Base-by-base conservation (phyloP, 2,329 filamentous ascomycete genomes). In the Xylaria sp. region DNA sequence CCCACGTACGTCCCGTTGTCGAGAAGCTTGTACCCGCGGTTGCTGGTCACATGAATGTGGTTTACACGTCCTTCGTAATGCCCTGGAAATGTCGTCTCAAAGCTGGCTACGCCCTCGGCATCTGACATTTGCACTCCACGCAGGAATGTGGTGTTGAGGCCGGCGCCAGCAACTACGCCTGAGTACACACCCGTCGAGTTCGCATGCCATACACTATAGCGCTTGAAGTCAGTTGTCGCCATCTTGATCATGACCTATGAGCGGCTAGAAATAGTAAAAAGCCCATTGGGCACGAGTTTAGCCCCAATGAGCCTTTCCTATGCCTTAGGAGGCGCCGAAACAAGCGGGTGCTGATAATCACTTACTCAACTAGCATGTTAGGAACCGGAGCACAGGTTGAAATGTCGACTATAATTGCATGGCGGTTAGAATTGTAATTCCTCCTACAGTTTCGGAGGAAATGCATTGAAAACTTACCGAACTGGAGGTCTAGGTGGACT, bases 1-100 rank as follows among this genome's bases (percentile, higher is more conserved):
- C 82, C 84, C 62, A 85, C 79, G 63, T 76, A 72, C 55, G 86
- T 88, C 71, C 82, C 81, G 78, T 88, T 88, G 50, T 81, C 72
- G 48, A 83, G 80, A 14, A 82, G 66, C 17, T 74, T 75, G 39
- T 72, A 75, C 64, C 74, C 74, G 30, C 61, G 68, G 67, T 75
- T 77, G 3, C 69, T 71, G 11, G 76, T 72, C 30, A 80, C 72
- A 68, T 83, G 81, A 50, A 80, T 79, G 74, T 82, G 81, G 27
- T 76, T 80, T 4, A 78, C 74, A 8, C 79, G 78, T n/a, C 82
- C 77, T 39, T 75, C 75, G 73, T 85, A 85, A 75, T 85, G 82
- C 2, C 83, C 83, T 0, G 82, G 82, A 75, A 84, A 83, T 56
- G 81, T 69, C 2, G 80, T 77, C 53, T 80, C 74, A 70, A 85